These are phyloP conservation scores for Azolla pinnata DNA, from an alignment of 75 land plant genomes.

Conservation along the genomic window DNA sequence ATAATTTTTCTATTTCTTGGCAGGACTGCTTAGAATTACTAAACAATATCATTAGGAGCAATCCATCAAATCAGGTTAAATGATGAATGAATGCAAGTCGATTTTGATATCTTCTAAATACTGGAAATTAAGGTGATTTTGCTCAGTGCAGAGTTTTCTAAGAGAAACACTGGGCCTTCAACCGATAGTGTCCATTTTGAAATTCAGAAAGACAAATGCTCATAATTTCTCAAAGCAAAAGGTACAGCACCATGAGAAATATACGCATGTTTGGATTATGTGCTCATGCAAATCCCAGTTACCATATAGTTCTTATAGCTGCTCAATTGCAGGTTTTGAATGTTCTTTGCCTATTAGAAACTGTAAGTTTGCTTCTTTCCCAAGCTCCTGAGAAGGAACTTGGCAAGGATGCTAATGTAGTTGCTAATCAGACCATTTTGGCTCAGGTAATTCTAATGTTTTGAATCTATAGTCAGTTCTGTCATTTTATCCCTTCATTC, in stretches of 20 bases:
- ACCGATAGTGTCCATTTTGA: conserved; percentile 57
- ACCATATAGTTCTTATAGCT: no score
- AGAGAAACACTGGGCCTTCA: conserved; percentile 86
- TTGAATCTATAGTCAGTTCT: not conserved
- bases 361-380: conserved; percentile 56
- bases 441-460: conserved; percentile 58
- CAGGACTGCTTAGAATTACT: conserved; percentile 97
- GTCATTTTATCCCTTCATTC: not conserved
- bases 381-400: conserved; percentile 57
- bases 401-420: conserved; percentile 60
- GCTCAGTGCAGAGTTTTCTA: conserved; percentile 44
- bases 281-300: no score
- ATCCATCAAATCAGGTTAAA: conserved; percentile 87
- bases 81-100: not conserved
- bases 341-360: conserved; percentile 77
- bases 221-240: conserved; percentile 83
- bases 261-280: no score
- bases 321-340: conserved; percentile 95
- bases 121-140: not conserved
- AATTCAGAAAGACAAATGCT: conserved; percentile 57
- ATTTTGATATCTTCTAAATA: not conserved
- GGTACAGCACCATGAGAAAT: conserved; percentile 42
- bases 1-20: not conserved
- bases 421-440: conserved; percentile 66
- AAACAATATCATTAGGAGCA: conserved; percentile 83